Conservation (phyloP, 352 stramenopile genomes). For the Phytophthora pinifolia region DNA sequence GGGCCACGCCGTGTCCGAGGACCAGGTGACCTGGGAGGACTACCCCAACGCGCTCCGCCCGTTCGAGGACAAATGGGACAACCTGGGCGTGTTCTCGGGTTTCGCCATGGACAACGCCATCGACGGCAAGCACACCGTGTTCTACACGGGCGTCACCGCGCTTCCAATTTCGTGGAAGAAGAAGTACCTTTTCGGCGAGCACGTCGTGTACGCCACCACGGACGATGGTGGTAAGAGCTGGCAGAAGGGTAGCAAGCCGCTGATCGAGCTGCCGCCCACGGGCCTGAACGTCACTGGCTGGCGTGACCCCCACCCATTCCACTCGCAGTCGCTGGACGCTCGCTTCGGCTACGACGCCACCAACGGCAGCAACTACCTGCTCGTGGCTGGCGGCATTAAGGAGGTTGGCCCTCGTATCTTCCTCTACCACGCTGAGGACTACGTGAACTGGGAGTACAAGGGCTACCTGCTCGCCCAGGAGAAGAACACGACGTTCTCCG, state of each 20-base stretch:
- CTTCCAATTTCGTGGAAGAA: slow-evolving; percentile 52
- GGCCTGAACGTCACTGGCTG: slow-evolving; percentile 65
- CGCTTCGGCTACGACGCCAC: slow-evolving; percentile 28
- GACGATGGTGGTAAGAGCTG: slow-evolving; percentile 56
- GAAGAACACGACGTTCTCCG: slow-evolving; percentile 65
- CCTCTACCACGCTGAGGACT: slow-evolving; percentile 61
- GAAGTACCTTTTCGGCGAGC: slow-evolving; percentile 64
- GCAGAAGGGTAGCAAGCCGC: slow-evolving; percentile 52
- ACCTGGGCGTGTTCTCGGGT: slow-evolving; percentile 75
- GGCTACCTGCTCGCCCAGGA: slow-evolving; percentile 55
- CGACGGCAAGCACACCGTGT: slow-evolving; percentile 64
- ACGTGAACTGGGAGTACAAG: slow-evolving; percentile 66
- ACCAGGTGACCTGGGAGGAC: slow-evolving; percentile 75
- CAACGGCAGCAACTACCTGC: slow-evolving; percentile 52
- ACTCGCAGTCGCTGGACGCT: slow-evolving; percentile 53
- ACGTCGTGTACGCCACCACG: slow-evolving; percentile 67
- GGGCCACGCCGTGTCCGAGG: slow-evolving; percentile 69
- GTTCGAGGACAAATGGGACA: slow-evolving; percentile 62
- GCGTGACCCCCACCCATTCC: slow-evolving; percentile 63
- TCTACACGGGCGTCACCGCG: slow-evolving; percentile 59
- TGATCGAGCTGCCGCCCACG: slow-evolving; percentile 46
- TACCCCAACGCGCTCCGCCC: slow-evolving; percentile 59
- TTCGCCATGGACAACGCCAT: slow-evolving; percentile 60
- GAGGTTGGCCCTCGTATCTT: slow-evolving; percentile 60
- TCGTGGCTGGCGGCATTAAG: slow-evolving; percentile 55